Base-by-base conservation (phyloP, 2,329 filamentous ascomycete species). In the Alternaria sp. region DNA sequence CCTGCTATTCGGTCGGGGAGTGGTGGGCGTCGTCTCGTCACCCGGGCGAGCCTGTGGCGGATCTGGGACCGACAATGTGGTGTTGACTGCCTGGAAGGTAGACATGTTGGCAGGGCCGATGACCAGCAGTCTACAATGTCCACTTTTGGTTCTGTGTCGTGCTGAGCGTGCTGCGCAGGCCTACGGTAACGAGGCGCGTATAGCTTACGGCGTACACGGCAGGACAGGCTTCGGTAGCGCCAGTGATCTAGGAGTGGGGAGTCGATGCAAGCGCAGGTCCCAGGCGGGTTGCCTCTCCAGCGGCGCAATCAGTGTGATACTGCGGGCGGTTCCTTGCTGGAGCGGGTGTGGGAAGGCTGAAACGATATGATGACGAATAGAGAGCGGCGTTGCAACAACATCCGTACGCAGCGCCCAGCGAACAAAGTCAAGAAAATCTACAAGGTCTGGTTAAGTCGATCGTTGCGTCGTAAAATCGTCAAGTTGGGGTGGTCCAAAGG, bases 31-130 rank as follows among this genome's bases (percentile, higher is more conserved):
- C 51, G 80, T 82, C 64, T 84, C 84, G 63, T 85, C 84, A 50
- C 81, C 81, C 61, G 80, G 79, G 49, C 79, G 73, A 51, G 79
- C 79, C 59, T 80, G 77, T 51, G 70, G 68, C 56, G 69, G 71
- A 21, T 82, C 78, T 17, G 76, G 76, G 42, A 77, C 75, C 26
- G 80, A 75, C 54, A 85, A 78, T 56, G 81, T 82, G 61, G 82
- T 83, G 76, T 88, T 88, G 72, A 88, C 85, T 62, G 86, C 83
- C 71, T 83, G 81, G 73, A 89, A 88, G 58, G 83, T 79, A 65
- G 85, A 81, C 84, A 87, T 86, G 62, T 28, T 63, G 60, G 55
- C 56, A 59, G 13, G 51, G 52, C 23, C 39, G 58, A 49, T 36
- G 49, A 42, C 33, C 26, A 44, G 40, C 29, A 52, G 48, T 45